Evolutionary conservation across 2,329 filamentous ascomycete species (phyloP), one percentile per base, ranked within the genome.

Genomic region (Fusarium multiceps): DNA sequence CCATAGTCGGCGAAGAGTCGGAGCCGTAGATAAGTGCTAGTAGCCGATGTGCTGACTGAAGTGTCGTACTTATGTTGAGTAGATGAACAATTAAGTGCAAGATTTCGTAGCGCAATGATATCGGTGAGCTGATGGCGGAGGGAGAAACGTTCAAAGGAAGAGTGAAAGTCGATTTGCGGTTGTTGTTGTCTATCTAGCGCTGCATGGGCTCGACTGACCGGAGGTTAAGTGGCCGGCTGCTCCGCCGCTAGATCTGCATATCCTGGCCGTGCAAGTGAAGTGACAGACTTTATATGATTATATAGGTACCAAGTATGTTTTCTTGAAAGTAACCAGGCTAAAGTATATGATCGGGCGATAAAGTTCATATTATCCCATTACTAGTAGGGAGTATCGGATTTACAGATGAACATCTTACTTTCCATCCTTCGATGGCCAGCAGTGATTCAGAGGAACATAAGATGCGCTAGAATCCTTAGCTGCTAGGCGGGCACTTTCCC

Each of bases 1-100:
- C 91, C 90, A 93, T 90, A 59, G 71, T 84, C 62, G 68, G 62
- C 45, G 40, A 50, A 57, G 55, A 55, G 54, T 40, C 21, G 12
- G 49, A 58, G 21, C 32, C 18, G 40, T 46, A 23, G 40, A 41
- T 46, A 23, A 41, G 13, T 64, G 23, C 25, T 27, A 37, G 16
- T 40, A 12, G 8, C 13, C 21, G 12, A 21, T 25, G 9, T 28
- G n/a, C 7, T 40, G 42, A 18, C 48, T 23, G 27, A 13, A 21
- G 14, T 30, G 41, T 12, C 28, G 13, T 6, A 16, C 12, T 28
- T 28, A 16, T 40, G 25, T 13, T 14, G 20, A 13, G 21, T 12
- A 23, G n/a, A 20, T 27, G 34, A 42, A 25, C 5, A 40, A 20
- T 10, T 32, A 13, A 12, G 13, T 46, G 20, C n/a, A 32, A 30